These are phyloP conservation scores for Botrytis porri DNA, from an alignment of 2,329 filamentous ascomycete genomes.

Conservation along the genomic window DNA sequence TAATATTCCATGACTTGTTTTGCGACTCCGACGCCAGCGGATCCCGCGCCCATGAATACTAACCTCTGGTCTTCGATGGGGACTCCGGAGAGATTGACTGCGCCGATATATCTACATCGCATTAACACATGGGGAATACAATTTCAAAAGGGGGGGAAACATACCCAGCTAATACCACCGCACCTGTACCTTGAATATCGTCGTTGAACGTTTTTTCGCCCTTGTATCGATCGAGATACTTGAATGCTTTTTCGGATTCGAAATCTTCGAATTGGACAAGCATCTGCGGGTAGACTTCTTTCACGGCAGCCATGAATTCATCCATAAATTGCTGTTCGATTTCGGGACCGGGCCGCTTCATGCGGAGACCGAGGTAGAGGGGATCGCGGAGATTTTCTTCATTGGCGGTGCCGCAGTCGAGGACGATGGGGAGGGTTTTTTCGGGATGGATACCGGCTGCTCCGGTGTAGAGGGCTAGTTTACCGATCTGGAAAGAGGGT, in stretches of 20 bases:
- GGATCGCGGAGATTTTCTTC: conserved; percentile 64
- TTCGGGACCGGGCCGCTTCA: conserved; percentile 72
- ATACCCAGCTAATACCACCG: conserved; percentile 84
- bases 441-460: conserved; percentile 91
- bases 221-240: conserved; percentile 85
- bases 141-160: conserved; percentile 28
- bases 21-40: conserved; percentile 92
- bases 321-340: conserved; percentile 92
- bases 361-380: conserved; percentile 85
- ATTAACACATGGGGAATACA: neutral
- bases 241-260: conserved; percentile 89
- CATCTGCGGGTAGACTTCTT: conserved; percentile 65
- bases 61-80: conserved; percentile 87
- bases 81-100: conserved; percentile 80
- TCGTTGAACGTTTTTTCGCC: conserved; percentile 98
- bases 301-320: conserved; percentile 91
- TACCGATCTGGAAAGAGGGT: conserved; percentile 64
- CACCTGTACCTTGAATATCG: conserved; percentile 95
- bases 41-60: conserved; percentile 94
- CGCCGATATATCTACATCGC: conserved; percentile 56
- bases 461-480: conserved; percentile 90
- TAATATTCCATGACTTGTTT: conserved; percentile 98
- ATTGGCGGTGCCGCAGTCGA: conserved; percentile 66
- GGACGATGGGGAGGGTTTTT: conserved; percentile 72
- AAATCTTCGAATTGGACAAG: conserved; percentile 96